These are phyloP conservation scores for Podaxis sp. DNA, from an alignment of 768 basidiomycete genomes.

Conservation along the genomic window DNA sequence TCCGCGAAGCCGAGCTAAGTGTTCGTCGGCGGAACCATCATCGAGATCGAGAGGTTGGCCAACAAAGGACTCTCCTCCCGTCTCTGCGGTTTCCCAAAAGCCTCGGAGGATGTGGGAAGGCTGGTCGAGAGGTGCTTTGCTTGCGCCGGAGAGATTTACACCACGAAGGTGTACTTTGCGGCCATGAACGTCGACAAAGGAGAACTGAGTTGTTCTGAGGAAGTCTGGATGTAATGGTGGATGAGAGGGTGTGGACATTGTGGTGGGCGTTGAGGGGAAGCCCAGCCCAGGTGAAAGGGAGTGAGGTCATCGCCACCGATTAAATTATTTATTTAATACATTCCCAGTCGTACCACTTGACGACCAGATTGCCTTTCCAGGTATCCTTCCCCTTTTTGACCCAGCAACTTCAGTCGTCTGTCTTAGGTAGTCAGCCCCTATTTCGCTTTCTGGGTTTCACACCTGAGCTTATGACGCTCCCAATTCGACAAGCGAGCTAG, in stretches of 20 bases:
- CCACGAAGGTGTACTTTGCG: slow-evolving; percentile 84
- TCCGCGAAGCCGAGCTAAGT: slow-evolving; percentile 76
- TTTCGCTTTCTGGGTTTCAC: too few species aligned
- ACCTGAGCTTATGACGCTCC: too few species aligned
- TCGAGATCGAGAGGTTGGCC: slow-evolving; percentile 80
- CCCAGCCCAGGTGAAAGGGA: not conserved
- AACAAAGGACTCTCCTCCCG: slow-evolving; percentile 64
- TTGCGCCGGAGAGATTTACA: slow-evolving; percentile 89
- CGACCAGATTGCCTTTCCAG: not conserved
- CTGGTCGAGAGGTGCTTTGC: slow-evolving; percentile 74
- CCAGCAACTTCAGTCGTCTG: too few species aligned
- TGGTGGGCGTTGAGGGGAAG: not conserved
- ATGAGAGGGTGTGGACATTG: not conserved
- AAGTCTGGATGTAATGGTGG: slow-evolving; percentile 39
- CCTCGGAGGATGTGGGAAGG: slow-evolving; percentile 65
- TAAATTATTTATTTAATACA: not conserved
- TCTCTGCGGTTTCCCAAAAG: slow-evolving; percentile 81
- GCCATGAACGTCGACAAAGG: slow-evolving; percentile 71
- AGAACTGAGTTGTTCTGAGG: slow-evolving; percentile 61
- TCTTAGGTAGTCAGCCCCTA: too few species aligned
- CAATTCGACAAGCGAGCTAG: too few species aligned
- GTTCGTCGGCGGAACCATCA: slow-evolving; percentile 80
- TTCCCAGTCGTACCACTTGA: slow-evolving; percentile 8
- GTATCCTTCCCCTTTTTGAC: not conserved
- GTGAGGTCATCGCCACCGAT: slow-evolving; percentile 7